Evolutionary conservation across 225 moss, liverwort and hornwort species (phyloP).

Genomic region (Physcomitrium patens): DNA sequence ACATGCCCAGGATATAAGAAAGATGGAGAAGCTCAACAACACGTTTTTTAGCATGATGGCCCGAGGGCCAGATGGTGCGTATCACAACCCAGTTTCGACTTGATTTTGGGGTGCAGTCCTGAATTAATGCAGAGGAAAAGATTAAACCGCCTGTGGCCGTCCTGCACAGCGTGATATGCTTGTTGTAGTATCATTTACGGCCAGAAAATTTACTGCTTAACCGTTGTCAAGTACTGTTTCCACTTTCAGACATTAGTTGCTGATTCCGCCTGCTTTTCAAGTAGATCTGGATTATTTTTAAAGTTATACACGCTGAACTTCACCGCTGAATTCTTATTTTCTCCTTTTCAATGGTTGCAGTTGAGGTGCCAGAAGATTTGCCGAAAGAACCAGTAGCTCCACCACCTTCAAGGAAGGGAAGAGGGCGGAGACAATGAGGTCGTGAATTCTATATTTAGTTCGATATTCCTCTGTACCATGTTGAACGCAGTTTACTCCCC

Average conservation of each 20-base stretch:
- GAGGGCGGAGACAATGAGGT: conserved; percentile 88
- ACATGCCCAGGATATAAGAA: conserved; percentile 90
- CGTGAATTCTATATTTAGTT: conserved; percentile 25
- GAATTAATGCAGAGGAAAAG: not conserved
- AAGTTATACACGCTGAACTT: no score
- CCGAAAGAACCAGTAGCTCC: conserved; percentile 65
- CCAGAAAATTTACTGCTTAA: not conserved
- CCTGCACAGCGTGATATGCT: not conserved
- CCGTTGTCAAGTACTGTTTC: conserved; percentile 3
- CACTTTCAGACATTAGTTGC: not conserved
- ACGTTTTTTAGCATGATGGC: conserved; percentile 93
- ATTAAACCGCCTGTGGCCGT: not conserved
- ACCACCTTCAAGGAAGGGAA: conserved; percentile 83
- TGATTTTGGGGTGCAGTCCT: not conserved
- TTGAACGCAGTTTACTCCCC: conserved; percentile 33
- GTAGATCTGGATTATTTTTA: not conserved
- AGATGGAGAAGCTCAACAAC: conserved; percentile 98
- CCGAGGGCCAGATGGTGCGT: conserved; percentile 87
- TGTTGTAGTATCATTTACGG: not conserved
- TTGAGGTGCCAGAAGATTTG: conserved; percentile 80
- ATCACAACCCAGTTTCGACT: not conserved
- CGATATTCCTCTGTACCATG: conserved; percentile 28
- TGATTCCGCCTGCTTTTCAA: not conserved
- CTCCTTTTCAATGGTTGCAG: conserved; percentile 42
- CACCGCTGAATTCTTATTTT: not conserved